Conservation (phyloP, 2,329 filamentous ascomycete species). For the Microcyclospora pomicola region DNA sequence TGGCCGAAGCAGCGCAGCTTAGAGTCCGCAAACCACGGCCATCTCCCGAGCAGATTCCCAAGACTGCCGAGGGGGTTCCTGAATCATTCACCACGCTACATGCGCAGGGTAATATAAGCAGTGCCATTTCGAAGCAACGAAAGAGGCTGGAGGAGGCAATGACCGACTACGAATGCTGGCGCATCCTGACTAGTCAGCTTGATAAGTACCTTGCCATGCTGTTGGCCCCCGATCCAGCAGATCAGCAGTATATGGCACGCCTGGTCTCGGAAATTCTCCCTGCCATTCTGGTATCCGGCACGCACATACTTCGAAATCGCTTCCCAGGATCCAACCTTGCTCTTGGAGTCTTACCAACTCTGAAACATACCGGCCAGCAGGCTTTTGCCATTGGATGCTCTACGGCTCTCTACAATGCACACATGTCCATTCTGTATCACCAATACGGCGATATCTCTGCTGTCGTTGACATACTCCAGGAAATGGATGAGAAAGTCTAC, state of each 20-base stretch:
- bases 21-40: background rate
- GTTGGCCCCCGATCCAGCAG: constrained; percentile 2
- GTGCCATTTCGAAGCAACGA: no score
- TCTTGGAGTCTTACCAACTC: constrained; percentile 48
- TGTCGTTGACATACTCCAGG: constrained; percentile 44
- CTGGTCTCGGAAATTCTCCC: constrained; percentile 7
- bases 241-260: no score
- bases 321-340: constrained; percentile 49
- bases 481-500: constrained; percentile 53
- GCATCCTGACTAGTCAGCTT: constrained; percentile 32
- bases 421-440: constrained; percentile 49
- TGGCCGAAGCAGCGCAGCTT: constrained; percentile 5
- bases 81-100: no score
- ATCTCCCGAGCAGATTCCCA: background rate
- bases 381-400: constrained; percentile 60
- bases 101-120: no score
- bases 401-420: constrained; percentile 54
- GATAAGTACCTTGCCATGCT: background rate
- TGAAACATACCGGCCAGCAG: constrained; percentile 54
- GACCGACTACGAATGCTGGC: constrained; percentile 54
- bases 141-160: constrained; percentile 34
- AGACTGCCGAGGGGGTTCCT: background rate
- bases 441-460: constrained; percentile 44
- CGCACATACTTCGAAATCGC: constrained; percentile 27
- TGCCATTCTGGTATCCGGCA: constrained; percentile 10